Base-by-base conservation (phyloP, 345 rosid species). In the Corymbia maculata region DNA sequence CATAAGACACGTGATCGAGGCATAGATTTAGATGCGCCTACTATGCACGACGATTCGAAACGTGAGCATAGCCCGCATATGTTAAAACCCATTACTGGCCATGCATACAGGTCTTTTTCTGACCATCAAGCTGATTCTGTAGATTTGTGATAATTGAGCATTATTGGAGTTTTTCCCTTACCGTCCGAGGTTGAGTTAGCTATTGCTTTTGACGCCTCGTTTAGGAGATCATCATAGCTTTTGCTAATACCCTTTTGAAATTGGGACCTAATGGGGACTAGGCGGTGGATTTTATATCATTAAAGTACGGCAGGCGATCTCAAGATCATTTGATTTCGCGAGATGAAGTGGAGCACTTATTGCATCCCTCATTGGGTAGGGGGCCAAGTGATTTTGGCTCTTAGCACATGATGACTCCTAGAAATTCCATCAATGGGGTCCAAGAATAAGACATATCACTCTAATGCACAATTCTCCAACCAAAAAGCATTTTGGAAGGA, bases 121-220 rank as follows among this genome's bases (percentile, higher is more conserved):
- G 12, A 36, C 5, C 2, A 4, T 66, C 79, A 3, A 13, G 16
- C 36, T 9, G 42, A 64, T 64, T 64, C 75, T 64, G 9, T n/a
- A 0, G 42, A 64, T 9, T 4, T 9, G 8, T 0, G 10, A 7
- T 16, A 3, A 66, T 14, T 6, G 21, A 42, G 79, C 7, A 30
- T 30, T 13, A 2, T 7, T 14, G 4, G 21, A 5, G n/a, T 13
- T n/a, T 15, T 8, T 12, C n/a, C n/a, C n/a, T 10, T 6, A 6
- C 9, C 66, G n/a, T 66, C 44, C 79, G 44, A 66, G 79, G 30
- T 32, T 44, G 79, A 68, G 79, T 32, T 30, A 32, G 79, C 44
- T 4, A 15, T 30, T 30, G 79, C 44, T 32, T 68, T 3, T 3
- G 9, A 2, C 21, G 12, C 15, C 79, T 68, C 79, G 28, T 68